Conservation (phyloP, 2,329 filamentous ascomycete species). For the Xylariaceae sp. region DNA sequence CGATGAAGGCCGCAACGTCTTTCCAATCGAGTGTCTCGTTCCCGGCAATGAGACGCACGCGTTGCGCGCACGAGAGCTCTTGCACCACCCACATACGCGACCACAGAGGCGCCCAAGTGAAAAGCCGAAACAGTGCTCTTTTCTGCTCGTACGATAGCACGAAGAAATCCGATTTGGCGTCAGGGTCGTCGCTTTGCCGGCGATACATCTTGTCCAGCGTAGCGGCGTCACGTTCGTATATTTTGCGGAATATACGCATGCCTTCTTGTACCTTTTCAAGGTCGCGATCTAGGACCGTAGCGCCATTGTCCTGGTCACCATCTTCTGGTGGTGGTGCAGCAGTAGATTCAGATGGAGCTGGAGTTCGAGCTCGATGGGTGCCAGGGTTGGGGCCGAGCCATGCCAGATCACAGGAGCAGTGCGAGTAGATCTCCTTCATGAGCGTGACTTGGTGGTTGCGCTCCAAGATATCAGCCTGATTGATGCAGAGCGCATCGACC, state of each 20-base stretch:
- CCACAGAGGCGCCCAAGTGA: background rate
- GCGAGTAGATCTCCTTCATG: conserved; percentile 3
- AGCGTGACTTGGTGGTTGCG: conserved; percentile 2
- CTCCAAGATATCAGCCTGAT: background rate
- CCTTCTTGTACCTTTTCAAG: background rate
- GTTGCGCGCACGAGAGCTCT: conserved; percentile 3
- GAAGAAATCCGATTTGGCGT: background rate
- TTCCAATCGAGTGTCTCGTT: conserved; percentile 7
- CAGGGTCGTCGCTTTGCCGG: background rate
- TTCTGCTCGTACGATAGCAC: background rate
- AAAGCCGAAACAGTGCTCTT: background rate
- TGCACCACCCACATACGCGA: conserved; percentile 7
- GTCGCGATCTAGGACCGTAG: background rate
- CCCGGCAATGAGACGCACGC: conserved; percentile 1
- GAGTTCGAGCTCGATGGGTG: background rate
- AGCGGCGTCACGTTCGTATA: background rate
- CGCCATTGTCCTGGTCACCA: background rate
- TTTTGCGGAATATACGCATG: conserved; percentile 1
- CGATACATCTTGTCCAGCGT: background rate
- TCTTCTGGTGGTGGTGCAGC: background rate
- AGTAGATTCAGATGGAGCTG: too few species aligned
- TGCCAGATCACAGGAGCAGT: background rate
- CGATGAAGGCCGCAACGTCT: background rate
- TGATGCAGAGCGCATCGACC: conserved; percentile 6
- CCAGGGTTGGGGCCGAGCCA: conserved; percentile 2